Percentiles rank a stretch among this genome's conserved stretches.
Conservation (phyloP, 768 basidiomycete species). For the Phlegmacium glaucopus region DNA sequence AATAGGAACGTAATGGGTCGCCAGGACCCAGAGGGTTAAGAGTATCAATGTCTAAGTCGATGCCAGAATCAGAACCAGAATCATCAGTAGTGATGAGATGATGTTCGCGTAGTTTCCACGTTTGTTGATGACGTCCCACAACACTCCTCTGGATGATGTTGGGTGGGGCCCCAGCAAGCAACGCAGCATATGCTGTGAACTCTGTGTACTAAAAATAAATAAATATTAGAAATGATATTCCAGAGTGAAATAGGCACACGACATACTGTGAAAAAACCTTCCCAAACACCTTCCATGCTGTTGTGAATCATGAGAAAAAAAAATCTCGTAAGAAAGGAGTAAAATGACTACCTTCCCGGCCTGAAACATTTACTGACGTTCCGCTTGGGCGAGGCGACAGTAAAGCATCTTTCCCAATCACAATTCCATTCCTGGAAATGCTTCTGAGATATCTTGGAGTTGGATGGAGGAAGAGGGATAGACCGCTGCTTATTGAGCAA, state of each 20-base stretch:
- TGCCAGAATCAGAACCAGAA: constrained; percentile 28
- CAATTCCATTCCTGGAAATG: constrained; percentile 60
- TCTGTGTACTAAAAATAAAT: constrained; percentile 60
- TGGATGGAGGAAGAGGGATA: constrained; percentile 32
- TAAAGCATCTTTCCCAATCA: constrained; percentile 62
- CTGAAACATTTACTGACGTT: constrained; percentile 45
- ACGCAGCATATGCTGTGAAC: constrained; percentile 78
- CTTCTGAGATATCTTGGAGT: constrained; percentile 21
- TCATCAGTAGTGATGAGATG: constrained; percentile 41
- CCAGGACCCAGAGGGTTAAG: constrained; percentile 48
- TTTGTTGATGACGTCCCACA: constrained; percentile 83
- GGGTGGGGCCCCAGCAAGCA: constrained; percentile 69
- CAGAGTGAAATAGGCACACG: constrained; percentile 3
- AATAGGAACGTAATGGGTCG: constrained; percentile 53
- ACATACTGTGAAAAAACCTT: constrained; percentile 71
- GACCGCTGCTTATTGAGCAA: constrained; percentile 40
- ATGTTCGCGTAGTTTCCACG: constrained; percentile 84
- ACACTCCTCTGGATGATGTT: constrained; percentile 65
- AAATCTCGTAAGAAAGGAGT: neutral
- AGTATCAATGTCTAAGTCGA: constrained; percentile 27
- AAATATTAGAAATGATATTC: neutral
- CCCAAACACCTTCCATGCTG: constrained; percentile 77
- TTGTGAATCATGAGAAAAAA: constrained; percentile 2
- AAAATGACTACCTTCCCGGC: constrained; percentile 47
- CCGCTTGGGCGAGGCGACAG: constrained; percentile 24